Evolutionary conservation across 192 early-diverging fungal species (phyloP).

Genomic region (Coemansia sp.): DNA sequence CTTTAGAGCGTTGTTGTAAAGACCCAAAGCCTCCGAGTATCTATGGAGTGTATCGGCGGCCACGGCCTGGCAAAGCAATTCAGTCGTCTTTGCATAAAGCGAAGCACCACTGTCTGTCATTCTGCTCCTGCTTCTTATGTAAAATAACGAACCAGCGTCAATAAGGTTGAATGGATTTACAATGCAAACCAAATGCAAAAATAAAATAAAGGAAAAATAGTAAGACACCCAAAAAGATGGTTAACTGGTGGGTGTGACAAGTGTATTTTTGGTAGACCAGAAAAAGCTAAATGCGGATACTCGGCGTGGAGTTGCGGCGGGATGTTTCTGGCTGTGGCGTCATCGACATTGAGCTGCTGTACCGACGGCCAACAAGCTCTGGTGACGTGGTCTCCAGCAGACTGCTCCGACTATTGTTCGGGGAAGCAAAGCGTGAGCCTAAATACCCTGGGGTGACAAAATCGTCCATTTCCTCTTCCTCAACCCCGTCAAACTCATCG

Average conservation of each 20-base stretch:
- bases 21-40: constrained; percentile 14
- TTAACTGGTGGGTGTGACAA: not conserved
- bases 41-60: constrained; percentile 29
- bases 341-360: constrained; percentile 9
- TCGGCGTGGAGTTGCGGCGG: constrained; percentile 2
- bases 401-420: not conserved
- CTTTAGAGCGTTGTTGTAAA: constrained; percentile 34
- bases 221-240: too few relatives aligned
- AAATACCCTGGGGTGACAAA: not conserved
- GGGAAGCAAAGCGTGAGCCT: not conserved
- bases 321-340: not conserved
- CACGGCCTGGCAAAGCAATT: constrained; percentile 31
- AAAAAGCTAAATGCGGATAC: not conserved
- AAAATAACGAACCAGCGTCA: not conserved
- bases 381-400: not conserved
- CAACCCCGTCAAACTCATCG: not conserved
- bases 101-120: constrained; percentile 19
- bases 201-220: not conserved
- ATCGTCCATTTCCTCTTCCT: constrained; percentile 3
- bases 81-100: constrained; percentile 34
- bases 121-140: not conserved
- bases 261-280: not conserved
- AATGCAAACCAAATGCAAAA: constrained; percentile 8
- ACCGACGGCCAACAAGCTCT: constrained; percentile 8
- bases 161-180: not conserved